Base-by-base conservation (phyloP, 306 rosid genomes). In the Ormosia semicastrata region DNA sequence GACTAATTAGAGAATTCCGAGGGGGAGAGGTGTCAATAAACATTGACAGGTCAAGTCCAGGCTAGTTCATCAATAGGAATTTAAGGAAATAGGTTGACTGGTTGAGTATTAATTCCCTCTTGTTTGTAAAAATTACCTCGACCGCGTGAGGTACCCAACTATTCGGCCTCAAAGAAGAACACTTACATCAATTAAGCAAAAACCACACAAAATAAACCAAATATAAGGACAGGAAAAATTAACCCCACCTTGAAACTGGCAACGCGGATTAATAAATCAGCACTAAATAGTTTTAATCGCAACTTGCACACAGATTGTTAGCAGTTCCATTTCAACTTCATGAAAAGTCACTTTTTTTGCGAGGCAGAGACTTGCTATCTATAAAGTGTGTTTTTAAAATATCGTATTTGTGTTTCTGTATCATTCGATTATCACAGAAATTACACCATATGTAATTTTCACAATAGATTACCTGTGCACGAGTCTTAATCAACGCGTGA, bases 251-350 rank as follows among this genome's bases (percentile, higher is more conserved):
- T 80, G 56, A 71, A 80, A 71, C 53, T 60, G 66, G 66, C 79
- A 71, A 80, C 73, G 84, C 73, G 79, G 72, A 80, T 47, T 80
- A 73, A 71, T 80, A 80, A 80, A 80, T 78, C 63, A 64, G 40
- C 64, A 52, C 66, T 66, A 46, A 76, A 76, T 62, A 62, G 62
- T 46, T 57, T 65, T 66, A 67, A 66, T 77, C 29, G 5, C 56
- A 66, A 24, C 12, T 62, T 59, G 39, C 7, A 75, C 59, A 39
- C 6, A 43, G 8, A 53, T 52, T 37, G 74, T 66, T 77, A 63
- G 64, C 63, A 63, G 10, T 49, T 59, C 80, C 63, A 63, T 15
- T 49, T 59, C 80, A 41, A 40, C n/a, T 58, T 62, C 44, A 75
- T 60, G 3, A 46, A 74, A 74, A 6, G 68, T 62, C 60, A 62